These are phyloP conservation scores for Moesziomyces aphidis DNA, from an alignment of 1,284 basidiomycete species.

Conservation along the genomic window DNA sequence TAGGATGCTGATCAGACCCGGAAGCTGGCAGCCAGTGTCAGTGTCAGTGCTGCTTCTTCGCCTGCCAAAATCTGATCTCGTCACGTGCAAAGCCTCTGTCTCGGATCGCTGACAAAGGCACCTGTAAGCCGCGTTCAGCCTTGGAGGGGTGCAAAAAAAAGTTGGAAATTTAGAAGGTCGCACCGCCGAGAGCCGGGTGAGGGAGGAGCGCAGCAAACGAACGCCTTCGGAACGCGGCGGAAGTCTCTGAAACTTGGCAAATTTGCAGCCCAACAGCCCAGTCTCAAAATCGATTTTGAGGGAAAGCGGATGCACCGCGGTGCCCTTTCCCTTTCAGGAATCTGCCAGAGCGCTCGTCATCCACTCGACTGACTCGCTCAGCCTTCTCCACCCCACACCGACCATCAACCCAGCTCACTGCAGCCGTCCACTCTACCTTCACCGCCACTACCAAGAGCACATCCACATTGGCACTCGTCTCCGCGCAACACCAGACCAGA, in stretches of 20 bases:
- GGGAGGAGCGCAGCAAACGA: neutral
- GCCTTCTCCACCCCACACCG: neutral
- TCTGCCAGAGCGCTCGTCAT: neutral
- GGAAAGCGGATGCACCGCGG: neutral
- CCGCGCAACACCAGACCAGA: no score
- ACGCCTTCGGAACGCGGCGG: conserved; percentile 34
- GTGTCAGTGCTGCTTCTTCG: neutral
- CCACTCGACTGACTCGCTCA: neutral
- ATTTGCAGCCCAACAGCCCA: neutral
- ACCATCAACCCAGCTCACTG: no score
- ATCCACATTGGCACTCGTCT: neutral
- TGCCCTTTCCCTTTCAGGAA: no score
- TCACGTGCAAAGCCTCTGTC: conserved; percentile 13
- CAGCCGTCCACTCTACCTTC: neutral
- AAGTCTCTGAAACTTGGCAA: conserved; percentile 2
- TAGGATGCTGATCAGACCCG: neutral
- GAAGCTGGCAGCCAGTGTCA: no score
- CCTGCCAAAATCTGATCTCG: conserved; percentile 19
- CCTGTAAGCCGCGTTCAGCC: neutral
- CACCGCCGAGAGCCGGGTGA: conserved; percentile 1
- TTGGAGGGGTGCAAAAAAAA: conserved; percentile 14
- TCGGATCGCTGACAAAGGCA: conserved; percentile 19
- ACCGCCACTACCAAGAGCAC: neutral
- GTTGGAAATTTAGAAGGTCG: conserved; percentile 32
- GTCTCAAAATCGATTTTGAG: neutral